Conservation (phyloP, 169 alveolate genomes). For the Cyclospora cayetanensis region DNA sequence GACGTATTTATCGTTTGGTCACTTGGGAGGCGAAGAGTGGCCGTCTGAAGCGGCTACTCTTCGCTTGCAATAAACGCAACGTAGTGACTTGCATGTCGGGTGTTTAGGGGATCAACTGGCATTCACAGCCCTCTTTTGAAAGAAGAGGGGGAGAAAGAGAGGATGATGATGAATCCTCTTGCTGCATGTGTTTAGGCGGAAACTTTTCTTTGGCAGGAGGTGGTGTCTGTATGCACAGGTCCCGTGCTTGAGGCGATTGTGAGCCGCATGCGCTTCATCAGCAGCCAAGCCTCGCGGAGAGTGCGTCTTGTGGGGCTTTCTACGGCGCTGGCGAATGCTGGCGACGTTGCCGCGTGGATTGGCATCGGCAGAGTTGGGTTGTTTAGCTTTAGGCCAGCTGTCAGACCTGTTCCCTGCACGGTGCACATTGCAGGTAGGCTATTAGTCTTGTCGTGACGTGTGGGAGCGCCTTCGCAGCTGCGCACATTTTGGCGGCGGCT, state of each 20-base stretch:
- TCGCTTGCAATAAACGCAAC: too few species aligned
- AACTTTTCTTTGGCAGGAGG: not conserved
- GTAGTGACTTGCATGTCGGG: too few species aligned
- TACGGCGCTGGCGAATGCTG: slow-evolving; percentile 99
- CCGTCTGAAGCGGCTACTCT: too few species aligned
- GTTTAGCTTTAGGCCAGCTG: slow-evolving; percentile 98
- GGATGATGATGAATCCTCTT: not conserved
- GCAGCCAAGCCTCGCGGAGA: slow-evolving; percentile 87
- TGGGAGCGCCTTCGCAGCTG: too few species aligned
- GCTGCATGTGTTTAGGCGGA: not conserved
- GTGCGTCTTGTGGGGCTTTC: slow-evolving; percentile 96
- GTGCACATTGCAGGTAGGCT: slow-evolving; percentile 94
- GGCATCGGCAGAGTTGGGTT: slow-evolving; percentile 96
- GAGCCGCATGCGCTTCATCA: slow-evolving; percentile 95
- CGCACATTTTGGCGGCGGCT: too few species aligned
- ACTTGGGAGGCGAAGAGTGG: too few species aligned
- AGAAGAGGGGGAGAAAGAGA: too few species aligned
- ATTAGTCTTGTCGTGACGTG: too few species aligned
- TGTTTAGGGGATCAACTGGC: too few species aligned
- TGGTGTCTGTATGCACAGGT: slow-evolving; percentile 85
- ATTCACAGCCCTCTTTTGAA: too few species aligned
- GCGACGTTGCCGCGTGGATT: slow-evolving; percentile 97
- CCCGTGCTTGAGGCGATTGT: slow-evolving; percentile 98
- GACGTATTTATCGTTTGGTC: too few species aligned
- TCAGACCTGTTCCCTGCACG: slow-evolving; percentile 98